Evolutionary conservation across 2,329 filamentous ascomycete genomes (phyloP).

Genomic region (Ophiocordyceps camponoti-floridani): DNA sequence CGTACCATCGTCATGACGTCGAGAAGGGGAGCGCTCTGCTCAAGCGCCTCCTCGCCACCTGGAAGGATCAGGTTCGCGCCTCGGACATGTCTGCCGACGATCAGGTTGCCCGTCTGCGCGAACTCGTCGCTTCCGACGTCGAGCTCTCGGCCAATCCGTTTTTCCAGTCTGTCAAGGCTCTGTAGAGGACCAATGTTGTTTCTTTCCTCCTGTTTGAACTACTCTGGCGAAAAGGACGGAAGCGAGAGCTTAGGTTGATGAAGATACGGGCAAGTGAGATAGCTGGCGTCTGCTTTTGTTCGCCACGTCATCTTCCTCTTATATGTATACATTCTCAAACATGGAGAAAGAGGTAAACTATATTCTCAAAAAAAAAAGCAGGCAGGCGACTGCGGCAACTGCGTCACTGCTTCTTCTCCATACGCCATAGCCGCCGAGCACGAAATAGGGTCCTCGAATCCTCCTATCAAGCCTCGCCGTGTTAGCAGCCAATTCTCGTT

Average conservation of each 20-base stretch:
- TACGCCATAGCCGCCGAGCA: no score
- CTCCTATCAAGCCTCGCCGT: no score
- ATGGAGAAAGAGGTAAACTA: background rate
- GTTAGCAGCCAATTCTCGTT: no score
- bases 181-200: conserved; percentile 9
- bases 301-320: background rate
- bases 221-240: no score
- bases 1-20: conserved; percentile 56
- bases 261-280: background rate
- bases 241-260: no score
- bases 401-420: no score
- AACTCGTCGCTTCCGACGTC: conserved; percentile 58
- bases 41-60: conserved; percentile 65
- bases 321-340: background rate
- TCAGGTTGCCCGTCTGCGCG: conserved; percentile 61
- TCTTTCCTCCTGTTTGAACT: background rate
- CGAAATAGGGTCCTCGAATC: no score
- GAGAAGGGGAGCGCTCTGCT: conserved; percentile 74
- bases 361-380: no score
- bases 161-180: conserved; percentile 44
- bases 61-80: conserved; percentile 59
- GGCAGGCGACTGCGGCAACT: no score
- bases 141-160: conserved; percentile 48
- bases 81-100: conserved; percentile 47
- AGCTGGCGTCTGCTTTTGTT: background rate